A percentile compares a stretch with the other conserved stretches of the same genome.
Evolutionary conservation across 1,284 basidiomycete species (phyloP).

Genomic region (Chalciporus sp.): DNA sequence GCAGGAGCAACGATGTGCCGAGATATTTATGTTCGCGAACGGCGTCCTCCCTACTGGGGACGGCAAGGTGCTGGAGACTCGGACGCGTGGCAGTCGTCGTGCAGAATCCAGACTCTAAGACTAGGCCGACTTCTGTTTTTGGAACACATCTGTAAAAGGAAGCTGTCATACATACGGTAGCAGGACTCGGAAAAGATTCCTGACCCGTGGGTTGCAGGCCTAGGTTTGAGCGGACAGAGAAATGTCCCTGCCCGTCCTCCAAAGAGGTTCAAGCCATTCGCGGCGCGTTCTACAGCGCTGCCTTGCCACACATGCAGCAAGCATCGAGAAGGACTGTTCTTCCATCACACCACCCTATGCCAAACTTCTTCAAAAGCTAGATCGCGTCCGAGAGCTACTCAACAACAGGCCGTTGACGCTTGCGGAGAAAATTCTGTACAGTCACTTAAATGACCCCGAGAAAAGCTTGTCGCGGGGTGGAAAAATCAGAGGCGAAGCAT

Average conservation of each 20-base stretch:
- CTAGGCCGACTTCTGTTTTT: too few relatives aligned
- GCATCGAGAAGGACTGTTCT: conserved; percentile 66
- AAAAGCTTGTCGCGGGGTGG: conserved; percentile 69
- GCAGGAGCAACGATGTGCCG: too few relatives aligned
- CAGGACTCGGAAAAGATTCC: background rate
- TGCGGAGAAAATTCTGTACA: conserved; percentile 97
- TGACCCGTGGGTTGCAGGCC: background rate
- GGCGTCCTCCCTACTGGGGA: too few relatives aligned
- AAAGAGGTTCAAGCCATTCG: conserved; percentile 11
- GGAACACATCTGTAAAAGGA: background rate
- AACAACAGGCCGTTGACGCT: conserved; percentile 79
- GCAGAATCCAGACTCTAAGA: too few relatives aligned
- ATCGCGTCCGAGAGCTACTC: conserved; percentile 72
- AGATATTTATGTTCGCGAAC: too few relatives aligned
- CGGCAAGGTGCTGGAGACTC: too few relatives aligned
- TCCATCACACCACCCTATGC: conserved; percentile 92
- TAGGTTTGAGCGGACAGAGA: background rate
- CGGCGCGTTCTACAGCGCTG: conserved; percentile 26
- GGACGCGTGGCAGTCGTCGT: too few relatives aligned
- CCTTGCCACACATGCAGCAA: conserved; percentile 58
- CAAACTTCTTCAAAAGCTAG: conserved; percentile 75
- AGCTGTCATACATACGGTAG: background rate
- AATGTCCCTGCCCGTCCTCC: conserved; percentile 26
- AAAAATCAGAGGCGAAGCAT: conserved; percentile 82
- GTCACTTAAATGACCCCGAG: conserved; percentile 86